A percentile compares a stretch with the other conserved stretches of the same genome.
Evolutionary conservation across 805 yeast genomes (phyloP).

Genomic region (Lipomyces starkeyi): DNA sequence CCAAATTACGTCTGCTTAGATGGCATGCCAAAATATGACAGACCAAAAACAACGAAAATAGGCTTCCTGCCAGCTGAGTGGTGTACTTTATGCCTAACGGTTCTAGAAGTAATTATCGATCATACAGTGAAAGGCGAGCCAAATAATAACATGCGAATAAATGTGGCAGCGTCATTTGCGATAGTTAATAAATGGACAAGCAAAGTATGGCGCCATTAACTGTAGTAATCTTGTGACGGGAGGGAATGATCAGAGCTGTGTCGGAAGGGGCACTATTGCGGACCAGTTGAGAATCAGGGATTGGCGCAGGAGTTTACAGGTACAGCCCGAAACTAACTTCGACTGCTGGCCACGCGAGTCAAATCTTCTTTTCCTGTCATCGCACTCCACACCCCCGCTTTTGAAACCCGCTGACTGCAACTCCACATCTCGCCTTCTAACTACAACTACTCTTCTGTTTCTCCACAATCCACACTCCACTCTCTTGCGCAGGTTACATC

Average conservation of each 20-base stretch:
- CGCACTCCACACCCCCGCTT: constrained; percentile 4
- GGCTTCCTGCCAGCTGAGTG: too few relatives aligned
- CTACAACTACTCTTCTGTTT: neutral
- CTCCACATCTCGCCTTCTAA: neutral
- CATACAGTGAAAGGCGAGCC: neutral
- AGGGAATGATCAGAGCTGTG: neutral
- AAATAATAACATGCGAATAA: too few relatives aligned
- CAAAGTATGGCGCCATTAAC: neutral
- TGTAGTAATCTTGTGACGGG: neutral
- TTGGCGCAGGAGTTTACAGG: too few relatives aligned
- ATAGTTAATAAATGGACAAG: too few relatives aligned
- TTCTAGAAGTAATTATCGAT: neutral
- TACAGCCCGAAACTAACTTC: too few relatives aligned
- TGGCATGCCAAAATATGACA: too few relatives aligned
- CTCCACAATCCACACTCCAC: neutral
- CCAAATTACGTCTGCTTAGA: too few relatives aligned
- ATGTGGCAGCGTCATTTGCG: too few relatives aligned
- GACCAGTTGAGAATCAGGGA: neutral
- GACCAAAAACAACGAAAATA: too few relatives aligned
- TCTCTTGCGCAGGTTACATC: neutral
- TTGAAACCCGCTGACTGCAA: neutral
- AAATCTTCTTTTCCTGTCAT: neutral
- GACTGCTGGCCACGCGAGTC: neutral
- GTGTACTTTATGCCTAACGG: too few relatives aligned
- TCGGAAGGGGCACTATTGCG: too few relatives aligned